phyloP scores from a whole-genome alignment of 2,329 filamentous ascomycete species.

The Fusarium tupiense region DNA sequence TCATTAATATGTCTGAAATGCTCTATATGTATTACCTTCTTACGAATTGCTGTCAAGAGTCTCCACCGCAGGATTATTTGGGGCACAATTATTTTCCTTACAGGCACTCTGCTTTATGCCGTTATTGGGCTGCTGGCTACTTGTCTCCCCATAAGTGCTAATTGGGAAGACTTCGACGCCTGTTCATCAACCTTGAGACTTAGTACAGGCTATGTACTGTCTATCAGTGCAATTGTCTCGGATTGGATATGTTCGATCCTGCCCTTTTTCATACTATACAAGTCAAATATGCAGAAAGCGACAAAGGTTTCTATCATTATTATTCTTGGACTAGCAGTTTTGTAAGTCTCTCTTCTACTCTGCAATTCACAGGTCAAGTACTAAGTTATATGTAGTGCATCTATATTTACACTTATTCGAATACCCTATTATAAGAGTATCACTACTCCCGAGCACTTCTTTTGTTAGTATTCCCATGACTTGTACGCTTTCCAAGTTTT shows the following conservation, averaged over 20 bases:
- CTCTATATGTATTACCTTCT: no score
- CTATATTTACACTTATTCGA: not conserved
- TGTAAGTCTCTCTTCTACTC: not conserved
- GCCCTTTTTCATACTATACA: not conserved
- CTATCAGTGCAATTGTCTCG: not conserved
- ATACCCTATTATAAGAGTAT: not conserved
- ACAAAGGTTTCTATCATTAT: not conserved
- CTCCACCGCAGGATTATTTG: no score
- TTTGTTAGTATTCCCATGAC: not conserved
- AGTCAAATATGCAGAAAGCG: not conserved
- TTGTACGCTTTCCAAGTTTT: not conserved
- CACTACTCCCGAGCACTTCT: accelerated
- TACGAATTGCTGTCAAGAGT: no score
- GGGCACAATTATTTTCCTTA: no score
- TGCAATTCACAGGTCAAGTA: accelerated
- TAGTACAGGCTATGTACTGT: not conserved
- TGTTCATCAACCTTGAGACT: not conserved
- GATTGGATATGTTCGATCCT: not conserved
- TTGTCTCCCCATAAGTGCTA: not conserved
- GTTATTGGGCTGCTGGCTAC: not conserved
- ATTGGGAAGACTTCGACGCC: not conserved
- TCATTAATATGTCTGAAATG: no score
- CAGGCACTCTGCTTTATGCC: no score
- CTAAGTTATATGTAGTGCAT: not conserved
- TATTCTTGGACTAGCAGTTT: not conserved